Conservation (phyloP, 139 green algal species). For the Micractinium conductrix region DNA sequence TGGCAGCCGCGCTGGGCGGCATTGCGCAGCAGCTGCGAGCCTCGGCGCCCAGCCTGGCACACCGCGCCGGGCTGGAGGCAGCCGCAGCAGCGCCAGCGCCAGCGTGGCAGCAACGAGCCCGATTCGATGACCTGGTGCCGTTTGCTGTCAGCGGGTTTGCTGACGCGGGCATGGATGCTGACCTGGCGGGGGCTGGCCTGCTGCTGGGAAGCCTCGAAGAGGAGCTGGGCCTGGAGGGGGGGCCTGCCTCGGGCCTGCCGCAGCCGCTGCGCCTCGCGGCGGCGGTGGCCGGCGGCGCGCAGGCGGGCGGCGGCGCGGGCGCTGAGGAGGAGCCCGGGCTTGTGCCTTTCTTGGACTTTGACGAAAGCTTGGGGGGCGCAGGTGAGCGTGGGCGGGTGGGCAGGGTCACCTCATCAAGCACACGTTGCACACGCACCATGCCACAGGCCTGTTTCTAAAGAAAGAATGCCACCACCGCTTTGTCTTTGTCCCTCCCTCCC, state of each 20-base stretch:
- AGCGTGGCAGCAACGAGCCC: background rate
- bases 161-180: too few species aligned
- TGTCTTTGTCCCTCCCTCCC: too few species aligned
- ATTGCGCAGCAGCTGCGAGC: conserved; percentile 9
- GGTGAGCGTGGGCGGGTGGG: background rate
- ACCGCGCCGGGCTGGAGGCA: background rate
- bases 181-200: conserved; percentile 8
- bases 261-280: too few species aligned
- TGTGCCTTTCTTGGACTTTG: conserved; percentile 34
- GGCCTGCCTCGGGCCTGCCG: background rate
- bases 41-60: conserved; percentile 14
- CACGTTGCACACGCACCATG: too few species aligned
- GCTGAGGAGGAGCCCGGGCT: background rate
- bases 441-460: too few species aligned
- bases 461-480: too few species aligned
- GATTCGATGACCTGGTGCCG: conserved; percentile 9
- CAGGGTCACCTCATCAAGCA: too few species aligned
- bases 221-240: background rate
- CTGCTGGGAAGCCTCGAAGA: conserved; percentile 16
- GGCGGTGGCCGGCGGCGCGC: too few species aligned
- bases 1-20: background rate
- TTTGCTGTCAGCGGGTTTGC: conserved; percentile 21
- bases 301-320: background rate
- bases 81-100: background rate
- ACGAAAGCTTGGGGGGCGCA: conserved; percentile 2